Percentiles rank a stretch among this genome's conserved stretches.
Evolutionary conservation across 257 asterid genomes (phyloP).

Genomic region (Jacaranda mimosifolia): DNA sequence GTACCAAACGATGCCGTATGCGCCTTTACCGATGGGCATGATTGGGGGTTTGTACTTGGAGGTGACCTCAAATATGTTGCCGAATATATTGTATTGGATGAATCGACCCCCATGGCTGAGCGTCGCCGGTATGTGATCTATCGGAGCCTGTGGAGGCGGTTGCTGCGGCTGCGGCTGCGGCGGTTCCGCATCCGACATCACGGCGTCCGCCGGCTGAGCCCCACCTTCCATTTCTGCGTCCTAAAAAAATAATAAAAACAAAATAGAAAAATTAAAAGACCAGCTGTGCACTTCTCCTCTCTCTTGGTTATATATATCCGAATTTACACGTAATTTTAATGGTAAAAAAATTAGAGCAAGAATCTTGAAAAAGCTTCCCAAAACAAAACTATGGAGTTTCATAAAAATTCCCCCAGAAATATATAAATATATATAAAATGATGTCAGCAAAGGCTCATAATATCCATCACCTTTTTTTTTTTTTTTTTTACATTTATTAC

Average conservation of each 20-base stretch:
- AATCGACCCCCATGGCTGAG: constrained; percentile 93
- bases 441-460: constrained; percentile 14
- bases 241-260: background rate
- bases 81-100: constrained; percentile 91
- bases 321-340: background rate
- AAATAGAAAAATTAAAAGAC: constrained; percentile 21
- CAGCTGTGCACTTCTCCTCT: constrained; percentile 24
- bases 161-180: constrained; percentile 48
- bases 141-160: constrained; percentile 49
- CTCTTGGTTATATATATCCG: constrained; percentile 35
- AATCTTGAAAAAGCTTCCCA: background rate
- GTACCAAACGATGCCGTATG: constrained; percentile 99
- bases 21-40: constrained; percentile 99
- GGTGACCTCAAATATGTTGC: constrained; percentile 96
- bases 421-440: background rate
- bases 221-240: constrained; percentile 68
- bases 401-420: background rate
- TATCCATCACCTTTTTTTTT: background rate
- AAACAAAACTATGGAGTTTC: background rate
- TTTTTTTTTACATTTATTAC: background rate
- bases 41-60: constrained; percentile 96
- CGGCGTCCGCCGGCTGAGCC: constrained; percentile 81
- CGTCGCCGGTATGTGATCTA: constrained; percentile 79
- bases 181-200: constrained; percentile 85
- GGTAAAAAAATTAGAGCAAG: background rate